Conservation (phyloP, 352 stramenopile genomes). For the Phytophthora fragariae region DNA sequence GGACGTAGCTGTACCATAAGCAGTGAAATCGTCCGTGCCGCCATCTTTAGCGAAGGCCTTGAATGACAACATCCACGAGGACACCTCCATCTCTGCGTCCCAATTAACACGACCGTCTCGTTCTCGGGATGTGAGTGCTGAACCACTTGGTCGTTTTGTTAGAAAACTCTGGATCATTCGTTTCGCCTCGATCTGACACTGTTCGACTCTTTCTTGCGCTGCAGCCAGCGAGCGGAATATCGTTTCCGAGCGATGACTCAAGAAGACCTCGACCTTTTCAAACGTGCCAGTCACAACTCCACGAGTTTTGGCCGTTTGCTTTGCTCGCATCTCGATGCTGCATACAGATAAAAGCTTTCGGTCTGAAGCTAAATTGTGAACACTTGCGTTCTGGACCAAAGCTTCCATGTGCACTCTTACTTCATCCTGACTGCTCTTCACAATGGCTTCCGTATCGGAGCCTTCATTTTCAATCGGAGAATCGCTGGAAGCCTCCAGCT, state of each 20-base stretch:
- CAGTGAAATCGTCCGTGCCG: conserved; percentile 27
- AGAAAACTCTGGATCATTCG: conserved; percentile 3
- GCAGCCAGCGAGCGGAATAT: conserved; percentile 26
- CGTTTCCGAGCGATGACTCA: conserved; percentile 31
- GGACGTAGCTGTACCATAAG: conserved; percentile 27
- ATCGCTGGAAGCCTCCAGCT: not conserved
- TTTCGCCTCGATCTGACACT: conserved; percentile 30
- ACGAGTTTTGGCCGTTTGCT: conserved; percentile 21
- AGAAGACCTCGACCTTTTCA: conserved; percentile 25
- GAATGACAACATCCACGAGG: conserved; percentile 36
- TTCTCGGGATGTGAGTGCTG: not conserved
- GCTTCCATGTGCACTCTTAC: conserved; percentile 22
- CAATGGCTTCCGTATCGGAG: not conserved
- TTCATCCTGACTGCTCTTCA: not conserved
- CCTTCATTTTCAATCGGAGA: not conserved
- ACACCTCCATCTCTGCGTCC: conserved; percentile 32
- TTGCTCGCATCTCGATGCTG: conserved; percentile 22
- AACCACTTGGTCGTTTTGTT: conserved; percentile 4
- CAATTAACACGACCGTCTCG: conserved; percentile 18
- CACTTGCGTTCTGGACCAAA: conserved; percentile 22
- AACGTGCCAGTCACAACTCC: conserved; percentile 26
- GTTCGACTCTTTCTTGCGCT: conserved; percentile 24
- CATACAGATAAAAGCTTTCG: conserved; percentile 26
- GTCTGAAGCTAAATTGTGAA: conserved; percentile 20
- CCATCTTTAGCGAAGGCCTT: conserved; percentile 24